Conservation (phyloP, 768 basidiomycete species). For the Agrocybe praecox region DNA sequence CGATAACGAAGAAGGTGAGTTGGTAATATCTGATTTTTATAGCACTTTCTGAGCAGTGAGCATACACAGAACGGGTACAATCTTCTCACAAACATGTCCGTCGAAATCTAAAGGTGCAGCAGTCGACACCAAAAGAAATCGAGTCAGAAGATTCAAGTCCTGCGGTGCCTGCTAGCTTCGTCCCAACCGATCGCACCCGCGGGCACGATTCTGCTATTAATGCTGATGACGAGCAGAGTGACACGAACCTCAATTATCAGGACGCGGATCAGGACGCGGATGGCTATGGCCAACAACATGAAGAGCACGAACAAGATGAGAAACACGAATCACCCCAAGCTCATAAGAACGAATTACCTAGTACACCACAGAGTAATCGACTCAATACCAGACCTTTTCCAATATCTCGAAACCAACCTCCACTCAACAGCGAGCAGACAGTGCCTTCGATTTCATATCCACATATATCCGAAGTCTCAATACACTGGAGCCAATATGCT, state of each 20-base stretch:
- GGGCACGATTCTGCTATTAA: too few relatives aligned
- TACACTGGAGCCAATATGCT: constrained; percentile 46
- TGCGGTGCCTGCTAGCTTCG: neutral
- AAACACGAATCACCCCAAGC: neutral
- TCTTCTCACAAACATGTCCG: too few relatives aligned
- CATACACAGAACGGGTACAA: too few relatives aligned
- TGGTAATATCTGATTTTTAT: neutral
- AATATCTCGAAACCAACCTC: neutral
- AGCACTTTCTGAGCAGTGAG: too few relatives aligned
- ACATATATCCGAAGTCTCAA: constrained; percentile 24
- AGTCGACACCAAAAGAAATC: too few relatives aligned
- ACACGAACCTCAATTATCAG: constrained; percentile 10
- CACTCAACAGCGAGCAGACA: neutral
- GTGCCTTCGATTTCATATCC: constrained; percentile 11
- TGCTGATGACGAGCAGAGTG: neutral
- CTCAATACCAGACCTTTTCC: neutral
- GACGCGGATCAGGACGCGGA: too few relatives aligned
- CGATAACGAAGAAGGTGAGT: neutral
- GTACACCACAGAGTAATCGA: neutral
- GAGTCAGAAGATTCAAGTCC: neutral
- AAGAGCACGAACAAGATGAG: too few relatives aligned
- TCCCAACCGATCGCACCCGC: too few relatives aligned
- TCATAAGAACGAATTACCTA: neutral
- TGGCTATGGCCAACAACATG: too few relatives aligned
- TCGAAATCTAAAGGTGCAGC: too few relatives aligned